Base-by-base conservation (phyloP, 768 basidiomycete genomes). In the Mycena floridula region DNA sequence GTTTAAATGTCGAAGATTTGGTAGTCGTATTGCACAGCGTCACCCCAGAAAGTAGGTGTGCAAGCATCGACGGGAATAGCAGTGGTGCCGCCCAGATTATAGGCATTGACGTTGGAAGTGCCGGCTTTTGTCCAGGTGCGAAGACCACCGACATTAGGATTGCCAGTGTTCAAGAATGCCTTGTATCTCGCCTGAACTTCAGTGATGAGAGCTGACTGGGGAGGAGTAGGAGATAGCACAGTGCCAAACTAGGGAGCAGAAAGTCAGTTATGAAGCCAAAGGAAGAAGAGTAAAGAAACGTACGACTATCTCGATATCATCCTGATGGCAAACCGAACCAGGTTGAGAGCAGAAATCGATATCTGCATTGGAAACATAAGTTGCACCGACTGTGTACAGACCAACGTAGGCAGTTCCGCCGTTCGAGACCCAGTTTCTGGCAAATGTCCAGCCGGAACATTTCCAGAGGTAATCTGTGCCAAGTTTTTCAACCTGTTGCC, bases 221-320 rank as follows among this genome's bases (percentile, higher is more conserved):
- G 74, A 3, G 70, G 24, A 20, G 64, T 76, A 11, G 85, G 79
- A 54, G 62, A 75, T 9, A 70, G 56, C 24, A 70, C 74, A 0
- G 84, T 84, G 43, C 83, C 84, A 52, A 73, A 74, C 66, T 71
- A 36, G 23, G 43, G 40, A 47, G 46, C 43, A 44, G 40, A 43
- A 32, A 27, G 37, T 32, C 30, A 32, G 36, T 32, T 28, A 47
- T 24, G 25, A 16, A 42, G 44, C 36, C 5, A 36, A 32, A 25
- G 24, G 35, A 40, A 5, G 36, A 43, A 16, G 37, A 43, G 30
- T 42, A 24, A 44, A 32, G 26, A 21, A 24, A 73, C 81, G 47
- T 64, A 83, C 83, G 48, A 89, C 74, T 57, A 86, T 81, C 66
- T 82, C 65, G 47, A 90, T 89, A 55, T 91, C 89, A 58, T 89